Base-by-base conservation (phyloP, 345 rosid species). In the Lagerstroemia speciosa region DNA sequence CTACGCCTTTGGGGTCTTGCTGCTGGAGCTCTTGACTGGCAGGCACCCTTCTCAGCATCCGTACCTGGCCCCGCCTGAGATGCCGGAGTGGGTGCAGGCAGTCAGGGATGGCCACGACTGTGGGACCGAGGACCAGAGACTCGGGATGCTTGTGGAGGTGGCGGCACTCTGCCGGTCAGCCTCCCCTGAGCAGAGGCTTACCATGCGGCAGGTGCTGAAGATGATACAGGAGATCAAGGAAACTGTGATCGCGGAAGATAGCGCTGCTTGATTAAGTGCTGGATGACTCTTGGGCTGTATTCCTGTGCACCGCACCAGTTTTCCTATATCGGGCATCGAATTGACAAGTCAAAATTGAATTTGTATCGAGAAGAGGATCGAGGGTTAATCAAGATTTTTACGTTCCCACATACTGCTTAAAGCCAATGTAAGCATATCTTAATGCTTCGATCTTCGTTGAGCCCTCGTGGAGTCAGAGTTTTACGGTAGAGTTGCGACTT, bases 151-250 rank as follows among this genome's bases (percentile, higher is more conserved):
- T 32, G 84, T 92, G 6, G 96, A 94, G 71, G 84, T 91, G 70
- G 99, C 97, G 27, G 84, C 89, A 63, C 78, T 89, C 32, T 91
- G 99, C 71, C 83, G 93, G 72, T 79, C 88, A 72, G 86, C 85
- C 2, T 94, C 97, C 0, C 97, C 97, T 0, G 99, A 94, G 67
- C 97, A 87, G 74, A 81, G 99, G 76, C 97, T 95, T 0, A 84
- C 82, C 32, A 89, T 91, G 93, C 86, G 93, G 88, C 96, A 91
- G 74, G 96, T 88, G 58, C 72, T 94, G 74, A 89, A 88, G 77
- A 86, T 89, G 93, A 83, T 94, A 72, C 92, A 86, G 66, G 93
- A 88, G 75, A 86, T 91, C 57, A 94, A 94, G 72, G 95, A 91
- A 64, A 85, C 82, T 70, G 82, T 72, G 57, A 55, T 76, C 77